Conservation (phyloP, 2,329 filamentous ascomycete species). For the Spiromastix sp. region DNA sequence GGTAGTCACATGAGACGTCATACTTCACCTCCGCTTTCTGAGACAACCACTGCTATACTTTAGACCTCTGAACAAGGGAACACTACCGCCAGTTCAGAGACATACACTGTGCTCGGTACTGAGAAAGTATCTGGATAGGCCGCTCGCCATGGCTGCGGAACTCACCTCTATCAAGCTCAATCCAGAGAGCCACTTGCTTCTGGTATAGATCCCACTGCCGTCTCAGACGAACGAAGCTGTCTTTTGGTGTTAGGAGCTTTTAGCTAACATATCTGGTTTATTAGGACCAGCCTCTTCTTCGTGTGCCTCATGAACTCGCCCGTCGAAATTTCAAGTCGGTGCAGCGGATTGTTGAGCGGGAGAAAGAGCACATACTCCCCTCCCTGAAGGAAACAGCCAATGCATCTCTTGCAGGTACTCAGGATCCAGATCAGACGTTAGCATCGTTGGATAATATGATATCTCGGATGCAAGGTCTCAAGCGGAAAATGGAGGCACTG, state of each 20-base stretch:
- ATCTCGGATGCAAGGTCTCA: slow-evolving; percentile 69
- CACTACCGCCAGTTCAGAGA: no score
- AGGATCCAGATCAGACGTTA: slow-evolving; percentile 60
- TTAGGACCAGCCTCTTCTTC: slow-evolving; percentile 91
- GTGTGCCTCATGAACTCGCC: slow-evolving; percentile 83
- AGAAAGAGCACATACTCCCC: slow-evolving; percentile 36
- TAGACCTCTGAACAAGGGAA: no score
- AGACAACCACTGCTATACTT: no score
- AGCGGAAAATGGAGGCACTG: slow-evolving; percentile 70
- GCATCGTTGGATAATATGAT: slow-evolving; percentile 78
- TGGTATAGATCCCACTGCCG: slow-evolving; percentile 24
- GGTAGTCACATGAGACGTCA: no score
- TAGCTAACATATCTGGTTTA: no score
- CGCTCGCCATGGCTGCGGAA: slow-evolving; percentile 30
- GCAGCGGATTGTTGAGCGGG: slow-evolving; percentile 37
- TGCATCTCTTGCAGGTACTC: slow-evolving; percentile 53
- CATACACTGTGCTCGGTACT: no score
- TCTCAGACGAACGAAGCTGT: no score
- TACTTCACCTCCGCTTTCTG: no score
- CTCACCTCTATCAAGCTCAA: slow-evolving; percentile 39
- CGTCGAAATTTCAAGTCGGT: slow-evolving; percentile 87
- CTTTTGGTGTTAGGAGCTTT: no score
- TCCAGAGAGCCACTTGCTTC: slow-evolving; percentile 39
- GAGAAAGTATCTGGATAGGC: no score
- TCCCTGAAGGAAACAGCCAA: slow-evolving; percentile 45